Evolutionary conservation across 148 eudicot genomes (phyloP).

Genomic region (Rhododendron vialii): DNA sequence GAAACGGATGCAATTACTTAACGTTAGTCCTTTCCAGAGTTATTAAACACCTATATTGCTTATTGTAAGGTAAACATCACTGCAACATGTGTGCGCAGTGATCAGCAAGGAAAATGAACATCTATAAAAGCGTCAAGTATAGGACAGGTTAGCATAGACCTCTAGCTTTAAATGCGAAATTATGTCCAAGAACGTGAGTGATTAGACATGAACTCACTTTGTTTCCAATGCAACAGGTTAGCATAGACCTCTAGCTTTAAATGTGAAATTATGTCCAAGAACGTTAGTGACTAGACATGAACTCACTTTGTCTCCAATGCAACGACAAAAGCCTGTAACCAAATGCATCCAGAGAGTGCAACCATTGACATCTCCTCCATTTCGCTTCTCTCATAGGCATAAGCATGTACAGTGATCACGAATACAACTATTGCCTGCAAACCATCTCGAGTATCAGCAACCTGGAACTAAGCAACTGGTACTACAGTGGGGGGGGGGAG

Average conservation of each 20-base stretch:
- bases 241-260: background rate
- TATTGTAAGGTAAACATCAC: background rate
- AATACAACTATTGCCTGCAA: conserved; percentile 91
- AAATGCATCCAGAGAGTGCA: conserved; percentile 97
- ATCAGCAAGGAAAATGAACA: background rate
- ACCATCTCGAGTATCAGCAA: conserved; percentile 10
- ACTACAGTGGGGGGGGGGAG: background rate
- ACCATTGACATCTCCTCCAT: conserved; percentile 94
- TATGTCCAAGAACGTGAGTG: background rate
- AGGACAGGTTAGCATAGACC: background rate
- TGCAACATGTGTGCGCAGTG: background rate
- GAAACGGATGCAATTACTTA: conserved; percentile 1
- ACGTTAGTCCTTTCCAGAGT: background rate
- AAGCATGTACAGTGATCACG: conserved; percentile 67
- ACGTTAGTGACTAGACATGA: conserved; percentile 2
- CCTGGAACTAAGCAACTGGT: background rate
- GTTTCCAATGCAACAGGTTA: conserved; percentile 64
- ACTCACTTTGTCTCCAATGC: conserved; percentile 91
- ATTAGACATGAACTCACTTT: conserved; percentile 52
- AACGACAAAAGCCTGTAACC: conserved; percentile 97
- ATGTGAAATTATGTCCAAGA: background rate
- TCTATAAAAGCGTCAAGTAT: background rate
- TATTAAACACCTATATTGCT: background rate
- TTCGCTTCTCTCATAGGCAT: conserved; percentile 81
- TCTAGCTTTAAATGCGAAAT: background rate